Evolutionary conservation across 2,329 filamentous ascomycete genomes (phyloP).

Genomic region (Ophiocordyceps camponoti-floridani): DNA sequence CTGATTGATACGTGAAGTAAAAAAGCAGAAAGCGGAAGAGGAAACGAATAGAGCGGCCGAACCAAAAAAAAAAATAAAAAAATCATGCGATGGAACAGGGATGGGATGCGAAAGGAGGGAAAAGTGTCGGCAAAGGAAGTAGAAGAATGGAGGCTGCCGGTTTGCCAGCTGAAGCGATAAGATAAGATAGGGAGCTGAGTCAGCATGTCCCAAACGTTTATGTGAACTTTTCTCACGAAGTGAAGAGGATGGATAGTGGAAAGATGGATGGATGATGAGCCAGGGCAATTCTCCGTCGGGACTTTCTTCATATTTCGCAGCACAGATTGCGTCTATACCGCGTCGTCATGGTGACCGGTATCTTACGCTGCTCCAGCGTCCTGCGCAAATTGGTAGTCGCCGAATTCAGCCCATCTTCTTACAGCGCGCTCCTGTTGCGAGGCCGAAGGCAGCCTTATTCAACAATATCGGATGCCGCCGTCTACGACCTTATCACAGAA

Average conservation of each 20-base stretch:
- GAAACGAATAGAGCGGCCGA: background rate
- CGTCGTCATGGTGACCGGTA: constrained; percentile 8
- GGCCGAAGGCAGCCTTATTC: background rate
- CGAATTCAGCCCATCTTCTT: background rate
- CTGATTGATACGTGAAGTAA: background rate
- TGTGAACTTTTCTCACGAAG: too few species aligned
- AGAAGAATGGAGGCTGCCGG: background rate
- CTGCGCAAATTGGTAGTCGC: constrained; percentile 9
- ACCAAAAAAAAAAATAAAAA: too few species aligned
- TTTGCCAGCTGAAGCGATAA: background rate
- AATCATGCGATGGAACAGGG: background rate
- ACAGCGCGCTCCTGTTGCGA: background rate
- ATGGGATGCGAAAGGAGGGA: background rate
- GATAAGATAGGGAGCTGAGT: background rate
- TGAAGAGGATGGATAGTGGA: too few species aligned
- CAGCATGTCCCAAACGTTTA: background rate
- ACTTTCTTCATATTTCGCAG: background rate
- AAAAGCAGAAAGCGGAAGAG: background rate
- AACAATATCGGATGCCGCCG: background rate
- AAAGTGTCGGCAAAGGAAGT: background rate
- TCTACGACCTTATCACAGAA: background rate
- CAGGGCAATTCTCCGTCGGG: too few species aligned
- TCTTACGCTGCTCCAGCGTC: constrained; percentile 11
- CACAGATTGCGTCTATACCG: background rate
- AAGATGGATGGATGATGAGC: too few species aligned